phyloP scores from a whole-genome alignment of 2,329 filamentous ascomycete genomes.

The Aureobasidium sp. region DNA sequence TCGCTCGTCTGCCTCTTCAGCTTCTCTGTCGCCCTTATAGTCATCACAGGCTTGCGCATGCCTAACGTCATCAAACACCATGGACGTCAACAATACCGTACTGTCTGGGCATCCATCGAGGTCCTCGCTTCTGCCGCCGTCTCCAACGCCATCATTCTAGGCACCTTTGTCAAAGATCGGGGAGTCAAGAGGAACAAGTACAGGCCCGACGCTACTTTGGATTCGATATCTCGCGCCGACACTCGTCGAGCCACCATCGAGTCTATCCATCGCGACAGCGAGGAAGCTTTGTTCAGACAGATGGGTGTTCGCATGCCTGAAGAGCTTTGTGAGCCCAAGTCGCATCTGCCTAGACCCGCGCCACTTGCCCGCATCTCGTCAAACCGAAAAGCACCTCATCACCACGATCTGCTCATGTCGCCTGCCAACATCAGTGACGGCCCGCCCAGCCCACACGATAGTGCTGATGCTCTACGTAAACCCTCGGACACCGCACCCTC shows the following conservation, averaged over 20 bases:
- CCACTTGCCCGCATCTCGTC: constrained; percentile 32
- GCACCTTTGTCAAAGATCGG: constrained; percentile 84
- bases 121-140: constrained; percentile 80
- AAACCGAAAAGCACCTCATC: neutral
- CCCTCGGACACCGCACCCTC: constrained; percentile 14
- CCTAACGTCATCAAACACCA: constrained; percentile 62
- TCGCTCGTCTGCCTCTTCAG: constrained; percentile 76
- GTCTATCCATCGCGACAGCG: constrained; percentile 65
- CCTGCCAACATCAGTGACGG: neutral
- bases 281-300: constrained; percentile 79
- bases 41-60: constrained; percentile 72
- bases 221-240: constrained; percentile 48
- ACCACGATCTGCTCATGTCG: neutral
- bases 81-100: constrained; percentile 78
- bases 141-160: constrained; percentile 81
- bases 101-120: constrained; percentile 81
- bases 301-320: constrained; percentile 61
- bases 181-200: constrained; percentile 86
- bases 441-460: constrained; percentile 12
- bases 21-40: constrained; percentile 71
- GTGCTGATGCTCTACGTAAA: constrained; percentile 11
- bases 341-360: constrained; percentile 28
- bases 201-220: constrained; percentile 47
- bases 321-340: constrained; percentile 34
- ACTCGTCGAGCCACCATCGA: constrained; percentile 53